phyloP scores from a whole-genome alignment of 2,329 filamentous ascomycete species.

The Stagonosporopsis vannaccii region DNA sequence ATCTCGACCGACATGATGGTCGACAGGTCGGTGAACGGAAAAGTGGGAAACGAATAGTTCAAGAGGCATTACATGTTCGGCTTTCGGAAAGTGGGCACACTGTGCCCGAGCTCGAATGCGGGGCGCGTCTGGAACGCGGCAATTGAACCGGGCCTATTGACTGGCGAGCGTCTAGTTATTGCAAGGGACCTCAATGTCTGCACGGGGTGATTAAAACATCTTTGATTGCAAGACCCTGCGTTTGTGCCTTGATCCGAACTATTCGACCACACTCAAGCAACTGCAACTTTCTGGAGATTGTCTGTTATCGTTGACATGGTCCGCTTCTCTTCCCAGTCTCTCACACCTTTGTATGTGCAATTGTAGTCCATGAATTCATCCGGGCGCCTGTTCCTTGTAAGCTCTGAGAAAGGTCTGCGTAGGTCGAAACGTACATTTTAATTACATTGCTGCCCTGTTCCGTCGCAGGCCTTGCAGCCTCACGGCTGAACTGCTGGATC shows the following conservation, averaged over 20 bases:
- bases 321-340: slow-evolving; percentile 38
- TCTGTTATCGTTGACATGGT: slow-evolving; percentile 4
- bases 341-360: slow-evolving; percentile 48
- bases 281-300: not conserved
- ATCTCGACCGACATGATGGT: slow-evolving; percentile 1
- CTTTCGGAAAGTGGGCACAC: slow-evolving; percentile 7
- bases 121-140: not conserved
- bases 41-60: slow-evolving; percentile 5
- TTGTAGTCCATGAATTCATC: slow-evolving; percentile 56
- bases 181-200: too few relatives aligned
- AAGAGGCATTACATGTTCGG: not conserved
- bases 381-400: slow-evolving; percentile 31
- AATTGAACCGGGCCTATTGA: not conserved
- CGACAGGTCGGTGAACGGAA: slow-evolving; percentile 1
- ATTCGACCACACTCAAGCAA: not conserved
- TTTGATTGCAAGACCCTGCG: not conserved
- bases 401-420: not conserved
- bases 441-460: slow-evolving; percentile 42
- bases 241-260: not conserved
- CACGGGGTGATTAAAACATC: not conserved
- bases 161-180: not conserved
- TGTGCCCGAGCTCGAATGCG: not conserved
- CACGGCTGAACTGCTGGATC: slow-evolving; percentile 55
- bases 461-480: slow-evolving; percentile 51
- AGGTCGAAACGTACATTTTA: slow-evolving; percentile 31